A percentile compares a stretch with the other conserved stretches of the same genome.
Conservation (phyloP, 2,329 filamentous ascomycete species). For the Aspergillus sp. region DNA sequence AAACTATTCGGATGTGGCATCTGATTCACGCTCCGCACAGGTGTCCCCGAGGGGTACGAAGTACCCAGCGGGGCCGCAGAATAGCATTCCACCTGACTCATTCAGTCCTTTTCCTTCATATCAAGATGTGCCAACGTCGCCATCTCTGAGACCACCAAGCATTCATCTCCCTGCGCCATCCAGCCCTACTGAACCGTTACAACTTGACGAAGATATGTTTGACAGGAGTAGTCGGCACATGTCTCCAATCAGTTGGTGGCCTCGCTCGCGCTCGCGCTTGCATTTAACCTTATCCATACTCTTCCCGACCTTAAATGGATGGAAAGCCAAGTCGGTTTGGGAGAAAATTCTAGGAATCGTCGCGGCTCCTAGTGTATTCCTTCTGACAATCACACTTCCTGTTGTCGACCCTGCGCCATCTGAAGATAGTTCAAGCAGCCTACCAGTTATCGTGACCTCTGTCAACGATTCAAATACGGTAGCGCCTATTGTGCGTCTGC, state of each 20-base stretch:
- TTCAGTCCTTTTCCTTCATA: slow-evolving; percentile 68
- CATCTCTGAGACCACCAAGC: slow-evolving; percentile 53
- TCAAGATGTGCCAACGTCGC: slow-evolving; percentile 56
- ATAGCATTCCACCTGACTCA: slow-evolving; percentile 34
- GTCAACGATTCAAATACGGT: slow-evolving; percentile 18
- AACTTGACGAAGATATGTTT: slow-evolving; percentile 33
- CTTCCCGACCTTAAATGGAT: slow-evolving; percentile 83
- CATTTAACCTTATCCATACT: slow-evolving; percentile 70
- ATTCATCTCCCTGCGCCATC: slow-evolving; percentile 54
- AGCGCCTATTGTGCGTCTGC: slow-evolving; percentile 31
- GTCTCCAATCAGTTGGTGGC: slow-evolving; percentile 71
- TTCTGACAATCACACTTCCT: slow-evolving; percentile 85
- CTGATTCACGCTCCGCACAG: slow-evolving; percentile 24
- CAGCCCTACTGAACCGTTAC: slow-evolving; percentile 35
- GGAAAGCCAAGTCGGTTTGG: slow-evolving; percentile 79
- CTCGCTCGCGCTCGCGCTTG: slow-evolving; percentile 69
- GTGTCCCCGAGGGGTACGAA: slow-evolving; percentile 32
- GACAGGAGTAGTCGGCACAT: slow-evolving; percentile 39
- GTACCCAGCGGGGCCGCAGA: slow-evolving; percentile 12
- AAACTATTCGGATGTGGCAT: slow-evolving; percentile 32
- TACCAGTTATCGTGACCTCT: slow-evolving; percentile 26
- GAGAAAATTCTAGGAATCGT: slow-evolving; percentile 78
- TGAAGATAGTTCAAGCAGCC: slow-evolving; percentile 48
- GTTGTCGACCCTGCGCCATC: slow-evolving; percentile 73
- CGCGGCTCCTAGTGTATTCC: slow-evolving; percentile 84